These are phyloP conservation scores for Angomonas deanei DNA, from an alignment of 208 protist genomes.

Conservation along the genomic window DNA sequence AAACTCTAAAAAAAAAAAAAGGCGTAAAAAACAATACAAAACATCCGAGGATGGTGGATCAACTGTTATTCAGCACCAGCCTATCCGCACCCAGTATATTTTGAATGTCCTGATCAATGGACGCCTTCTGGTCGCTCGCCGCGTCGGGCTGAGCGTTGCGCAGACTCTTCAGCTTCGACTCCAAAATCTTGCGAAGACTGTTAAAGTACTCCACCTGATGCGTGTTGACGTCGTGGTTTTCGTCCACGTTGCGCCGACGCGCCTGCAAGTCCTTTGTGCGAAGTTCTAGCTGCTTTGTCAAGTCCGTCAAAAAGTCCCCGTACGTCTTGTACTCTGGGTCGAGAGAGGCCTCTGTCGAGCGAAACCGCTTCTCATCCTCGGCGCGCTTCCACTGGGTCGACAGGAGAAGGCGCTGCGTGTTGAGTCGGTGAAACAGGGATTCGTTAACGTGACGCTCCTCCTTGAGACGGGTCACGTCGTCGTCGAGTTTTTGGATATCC, in stretches of 20 bases:
- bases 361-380: slow-evolving; percentile 50
- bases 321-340: slow-evolving; percentile 67
- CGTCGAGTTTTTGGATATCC: slow-evolving; percentile 82
- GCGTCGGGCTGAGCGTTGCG: slow-evolving; percentile 12
- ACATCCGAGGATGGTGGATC: no score
- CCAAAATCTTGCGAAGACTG: slow-evolving; percentile 40
- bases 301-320: slow-evolving; percentile 35
- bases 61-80: slow-evolving; percentile 17
- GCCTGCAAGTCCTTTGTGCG: slow-evolving; percentile 67
- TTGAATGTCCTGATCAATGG: slow-evolving; percentile 48
- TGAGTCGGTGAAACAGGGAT: slow-evolving; percentile 81
- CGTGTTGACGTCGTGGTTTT: slow-evolving; percentile 70
- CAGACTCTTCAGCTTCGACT: slow-evolving; percentile 50
- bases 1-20: no score
- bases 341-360: slow-evolving; percentile 22
- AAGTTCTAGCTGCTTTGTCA: slow-evolving; percentile 42
- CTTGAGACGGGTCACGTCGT: slow-evolving; percentile 65
- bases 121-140: slow-evolving; percentile 1
- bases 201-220: slow-evolving; percentile 85
- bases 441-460: slow-evolving; percentile 72
- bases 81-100: slow-evolving; percentile 39
- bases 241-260: slow-evolving; percentile 73
- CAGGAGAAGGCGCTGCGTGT: slow-evolving; percentile 50
- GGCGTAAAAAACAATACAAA: no score
- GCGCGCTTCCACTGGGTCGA: slow-evolving; percentile 41